These are phyloP conservation scores for Canavalia gladiata DNA, from an alignment of 306 rosid genomes.

Conservation along the genomic window DNA sequence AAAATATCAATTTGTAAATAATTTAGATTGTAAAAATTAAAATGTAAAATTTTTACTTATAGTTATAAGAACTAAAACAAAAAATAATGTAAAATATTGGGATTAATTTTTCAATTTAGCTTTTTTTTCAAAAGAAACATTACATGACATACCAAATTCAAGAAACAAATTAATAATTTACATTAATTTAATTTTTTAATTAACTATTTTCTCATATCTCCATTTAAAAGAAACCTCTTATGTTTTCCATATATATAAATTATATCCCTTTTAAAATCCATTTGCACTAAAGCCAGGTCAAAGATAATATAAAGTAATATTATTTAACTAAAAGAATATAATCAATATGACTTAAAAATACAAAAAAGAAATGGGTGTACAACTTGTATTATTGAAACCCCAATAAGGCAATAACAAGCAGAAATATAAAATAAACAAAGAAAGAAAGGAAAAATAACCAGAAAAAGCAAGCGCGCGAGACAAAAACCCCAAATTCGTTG, in stretches of 20 bases:
- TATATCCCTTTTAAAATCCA: background rate
- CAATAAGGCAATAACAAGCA: background rate
- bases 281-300: background rate
- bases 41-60: too few species aligned
- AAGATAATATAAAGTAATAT: background rate
- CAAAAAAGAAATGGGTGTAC: background rate
- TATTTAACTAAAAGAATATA: background rate
- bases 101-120: too few species aligned
- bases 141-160: too few species aligned
- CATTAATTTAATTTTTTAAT: too few species aligned
- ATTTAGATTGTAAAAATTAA: too few species aligned
- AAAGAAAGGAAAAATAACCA: background rate
- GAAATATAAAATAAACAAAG: background rate
- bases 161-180: too few species aligned
- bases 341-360: background rate
- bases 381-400: background rate
- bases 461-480: conserved; percentile 29
- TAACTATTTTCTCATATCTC: too few species aligned
- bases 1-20: too few species aligned
- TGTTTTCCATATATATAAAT: background rate
- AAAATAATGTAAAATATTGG: too few species aligned
- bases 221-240: background rate
- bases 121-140: too few species aligned
- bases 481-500: conserved; percentile 37
- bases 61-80: too few species aligned